Conservation (phyloP, 2,329 filamentous ascomycete species). For the Penicillium hordei region DNA sequence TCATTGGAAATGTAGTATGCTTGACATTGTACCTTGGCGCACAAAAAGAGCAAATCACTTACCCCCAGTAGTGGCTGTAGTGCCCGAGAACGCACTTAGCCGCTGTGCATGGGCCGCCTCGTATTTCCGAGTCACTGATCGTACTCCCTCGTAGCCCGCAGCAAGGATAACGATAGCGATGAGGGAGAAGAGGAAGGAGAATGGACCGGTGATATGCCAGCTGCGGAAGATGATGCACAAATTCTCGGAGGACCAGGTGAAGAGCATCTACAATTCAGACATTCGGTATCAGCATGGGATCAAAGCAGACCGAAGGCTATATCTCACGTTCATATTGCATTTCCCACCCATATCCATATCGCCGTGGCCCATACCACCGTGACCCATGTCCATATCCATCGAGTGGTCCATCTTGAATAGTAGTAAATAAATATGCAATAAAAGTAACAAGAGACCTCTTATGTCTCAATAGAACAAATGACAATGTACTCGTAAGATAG, state of each 20-base stretch:
- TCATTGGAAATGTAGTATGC: background rate
- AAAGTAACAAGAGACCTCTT: background rate
- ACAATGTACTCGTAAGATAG: background rate
- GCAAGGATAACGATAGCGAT: slow-evolving; percentile 77
- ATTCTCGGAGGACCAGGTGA: slow-evolving; percentile 91
- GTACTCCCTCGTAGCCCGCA: slow-evolving; percentile 89
- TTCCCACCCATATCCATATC: slow-evolving; percentile 61
- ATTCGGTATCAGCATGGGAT: slow-evolving; percentile 1
- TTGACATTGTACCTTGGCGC: background rate
- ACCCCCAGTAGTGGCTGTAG: slow-evolving; percentile 31
- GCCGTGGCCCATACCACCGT: slow-evolving; percentile 52
- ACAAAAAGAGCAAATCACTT: slow-evolving; percentile 25
- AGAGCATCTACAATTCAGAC: slow-evolving; percentile 72
- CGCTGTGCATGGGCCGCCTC: slow-evolving; percentile 58
- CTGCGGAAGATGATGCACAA: slow-evolving; percentile 93
- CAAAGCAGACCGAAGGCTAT: background rate
- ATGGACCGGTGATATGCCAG: slow-evolving; percentile 78
- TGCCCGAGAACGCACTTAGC: slow-evolving; percentile 48
- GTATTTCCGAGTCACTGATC: slow-evolving; percentile 73
- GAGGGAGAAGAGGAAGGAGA: slow-evolving; percentile 78
- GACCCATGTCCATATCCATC: slow-evolving; percentile 52
- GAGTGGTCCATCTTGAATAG: slow-evolving; percentile 37
- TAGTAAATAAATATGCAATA: background rate
- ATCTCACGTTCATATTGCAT: slow-evolving; percentile 87
- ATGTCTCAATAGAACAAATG: background rate